Evolutionary conservation across 2,329 filamentous ascomycete species (phyloP).

Genomic region (Penicillium psychrosexuale): DNA sequence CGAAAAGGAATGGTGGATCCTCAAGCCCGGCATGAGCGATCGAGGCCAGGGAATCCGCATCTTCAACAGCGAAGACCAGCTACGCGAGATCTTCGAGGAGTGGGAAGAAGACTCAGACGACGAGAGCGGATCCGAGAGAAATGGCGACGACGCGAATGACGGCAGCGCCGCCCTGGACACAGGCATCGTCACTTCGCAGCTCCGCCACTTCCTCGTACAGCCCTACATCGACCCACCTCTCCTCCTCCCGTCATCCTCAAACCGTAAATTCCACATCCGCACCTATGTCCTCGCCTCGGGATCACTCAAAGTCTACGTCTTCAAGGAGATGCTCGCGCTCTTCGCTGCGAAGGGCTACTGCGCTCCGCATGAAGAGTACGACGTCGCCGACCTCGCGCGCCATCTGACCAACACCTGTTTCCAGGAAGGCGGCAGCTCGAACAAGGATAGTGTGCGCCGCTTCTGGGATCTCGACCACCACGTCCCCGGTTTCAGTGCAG

Average conservation of each 20-base stretch:
- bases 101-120: constrained; percentile 73
- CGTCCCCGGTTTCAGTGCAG: constrained; percentile 27
- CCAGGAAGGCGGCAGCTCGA: constrained; percentile 57
- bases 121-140: constrained; percentile 36
- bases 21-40: constrained; percentile 98
- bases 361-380: constrained; percentile 53
- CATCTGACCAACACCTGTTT: constrained; percentile 97
- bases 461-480: constrained; percentile 67
- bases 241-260: constrained; percentile 60
- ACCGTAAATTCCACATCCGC: constrained; percentile 89
- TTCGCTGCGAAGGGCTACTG: constrained; percentile 76
- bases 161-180: constrained; percentile 39
- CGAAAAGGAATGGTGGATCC: constrained; percentile 85
- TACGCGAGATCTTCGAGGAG: constrained; percentile 83
- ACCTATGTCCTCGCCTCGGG: constrained; percentile 84
- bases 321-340: constrained; percentile 85
- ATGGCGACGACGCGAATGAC: constrained; percentile 36
- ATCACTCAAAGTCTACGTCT: constrained; percentile 77
- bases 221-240: constrained; percentile 90
- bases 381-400: constrained; percentile 58
- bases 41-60: constrained; percentile 87
- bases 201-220: constrained; percentile 94
- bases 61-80: constrained; percentile 78
- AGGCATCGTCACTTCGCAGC: constrained; percentile 77
- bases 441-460: constrained; percentile 64